phyloP scores from a whole-genome alignment of 306 rosid genomes.

The Quercus aquifolioides region DNA sequence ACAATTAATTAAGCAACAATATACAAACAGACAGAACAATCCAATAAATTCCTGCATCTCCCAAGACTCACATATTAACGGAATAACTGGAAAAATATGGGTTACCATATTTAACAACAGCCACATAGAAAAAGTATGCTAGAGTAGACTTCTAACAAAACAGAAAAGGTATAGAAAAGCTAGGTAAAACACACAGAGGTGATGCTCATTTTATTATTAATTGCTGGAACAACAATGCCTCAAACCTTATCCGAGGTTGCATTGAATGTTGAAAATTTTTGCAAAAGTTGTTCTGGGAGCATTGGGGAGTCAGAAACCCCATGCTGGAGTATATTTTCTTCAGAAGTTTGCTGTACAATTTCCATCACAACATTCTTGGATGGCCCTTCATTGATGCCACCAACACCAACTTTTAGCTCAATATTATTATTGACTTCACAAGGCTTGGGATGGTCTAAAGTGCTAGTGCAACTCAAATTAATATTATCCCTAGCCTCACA shows the following conservation, averaged over 20 bases:
- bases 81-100: background rate
- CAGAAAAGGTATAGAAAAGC: background rate
- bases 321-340: conserved; percentile 29
- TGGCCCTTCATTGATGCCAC: conserved; percentile 27
- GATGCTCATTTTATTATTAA: no score
- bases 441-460: conserved; percentile 23
- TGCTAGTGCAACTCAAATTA: conserved; percentile 17
- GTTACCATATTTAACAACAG: background rate
- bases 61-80: background rate
- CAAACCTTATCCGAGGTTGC: conserved; percentile 49
- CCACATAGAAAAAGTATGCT: background rate
- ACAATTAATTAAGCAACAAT: background rate
- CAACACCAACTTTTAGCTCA: conserved; percentile 29
- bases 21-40: background rate
- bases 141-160: background rate
- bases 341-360: conserved; percentile 28
- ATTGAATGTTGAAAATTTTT: conserved; percentile 31
- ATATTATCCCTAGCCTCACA: conserved; percentile 26
- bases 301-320: conserved; percentile 29
- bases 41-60: background rate
- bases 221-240: conserved; percentile 11
- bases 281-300: conserved; percentile 39
- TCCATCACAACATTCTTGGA: conserved; percentile 29
- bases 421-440: conserved; percentile 27
- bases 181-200: no score